These are phyloP conservation scores for Candida ovalis DNA, from an alignment of 805 yeast genomes.

Conservation along the genomic window DNA sequence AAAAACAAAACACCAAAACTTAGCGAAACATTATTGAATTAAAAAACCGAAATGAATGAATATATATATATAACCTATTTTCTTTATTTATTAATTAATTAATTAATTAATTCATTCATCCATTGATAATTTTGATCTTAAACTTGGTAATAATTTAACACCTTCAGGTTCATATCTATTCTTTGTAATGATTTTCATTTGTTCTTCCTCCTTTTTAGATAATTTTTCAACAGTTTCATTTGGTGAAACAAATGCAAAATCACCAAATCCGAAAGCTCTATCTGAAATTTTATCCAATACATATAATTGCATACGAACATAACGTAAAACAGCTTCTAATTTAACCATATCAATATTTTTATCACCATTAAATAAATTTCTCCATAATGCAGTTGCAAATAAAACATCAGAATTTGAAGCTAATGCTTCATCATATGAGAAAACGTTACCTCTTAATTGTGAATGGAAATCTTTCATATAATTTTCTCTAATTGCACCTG, in stretches of 20 bases:
- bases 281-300: slow-evolving; percentile 83
- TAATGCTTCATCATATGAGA: slow-evolving; percentile 91
- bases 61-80: too few relatives aligned
- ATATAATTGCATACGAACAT: slow-evolving; percentile 84
- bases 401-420: slow-evolving; percentile 68
- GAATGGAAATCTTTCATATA: slow-evolving; percentile 87
- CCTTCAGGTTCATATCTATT: slow-evolving; percentile 49
- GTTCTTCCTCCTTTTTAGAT: slow-evolving; percentile 58
- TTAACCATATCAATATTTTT: slow-evolving; percentile 76
- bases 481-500: slow-evolving; percentile 77
- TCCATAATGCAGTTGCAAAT: slow-evolving; percentile 77
- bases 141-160: slow-evolving; percentile 54
- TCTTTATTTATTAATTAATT: too few relatives aligned
- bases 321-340: slow-evolving; percentile 84
- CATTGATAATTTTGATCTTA: slow-evolving; percentile 46
- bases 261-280: slow-evolving; percentile 89
- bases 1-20: too few relatives aligned
- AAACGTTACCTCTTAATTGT: slow-evolving; percentile 83
- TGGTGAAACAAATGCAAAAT: slow-evolving; percentile 80
- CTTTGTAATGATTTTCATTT: slow-evolving; percentile 47
- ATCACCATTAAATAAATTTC: slow-evolving; percentile 87
- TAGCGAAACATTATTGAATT: too few relatives aligned
- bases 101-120: slow-evolving; percentile 34
- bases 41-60: too few relatives aligned
- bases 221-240: slow-evolving; percentile 71